These are phyloP conservation scores for Onygenales sp. DNA, from an alignment of 2,329 filamentous ascomycete genomes.

Conservation along the genomic window DNA sequence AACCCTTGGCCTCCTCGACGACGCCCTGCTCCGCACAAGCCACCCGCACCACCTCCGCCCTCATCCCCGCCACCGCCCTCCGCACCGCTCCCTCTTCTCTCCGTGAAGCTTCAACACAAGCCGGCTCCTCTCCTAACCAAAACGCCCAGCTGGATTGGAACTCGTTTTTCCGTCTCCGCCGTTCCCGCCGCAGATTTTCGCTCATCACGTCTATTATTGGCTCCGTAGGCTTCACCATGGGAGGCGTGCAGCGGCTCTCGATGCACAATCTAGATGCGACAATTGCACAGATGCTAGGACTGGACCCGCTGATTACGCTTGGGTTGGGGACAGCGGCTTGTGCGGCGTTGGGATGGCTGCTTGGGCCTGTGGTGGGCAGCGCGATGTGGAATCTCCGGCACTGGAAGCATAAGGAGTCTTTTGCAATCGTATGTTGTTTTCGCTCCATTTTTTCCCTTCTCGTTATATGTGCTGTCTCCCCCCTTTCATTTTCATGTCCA, in stretches of 20 bases:
- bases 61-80: conserved; percentile 8
- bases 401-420: conserved; percentile 59
- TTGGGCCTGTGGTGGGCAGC: conserved; percentile 74
- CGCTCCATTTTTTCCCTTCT: too few species aligned
- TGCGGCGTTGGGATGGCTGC: conserved; percentile 76
- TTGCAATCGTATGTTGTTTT: conserved; percentile 59
- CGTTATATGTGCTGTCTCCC: not conserved
- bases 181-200: conserved; percentile 74
- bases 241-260: conserved; percentile 48
- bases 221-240: conserved; percentile 51
- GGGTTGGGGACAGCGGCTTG: conserved; percentile 70
- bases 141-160: conserved; percentile 64
- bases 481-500: too few species aligned
- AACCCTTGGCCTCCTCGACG: not conserved
- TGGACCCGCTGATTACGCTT: conserved; percentile 81
- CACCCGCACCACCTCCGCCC: not conserved
- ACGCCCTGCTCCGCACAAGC: too few species aligned
- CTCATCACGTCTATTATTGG: conserved; percentile 64
- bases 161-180: conserved; percentile 82
- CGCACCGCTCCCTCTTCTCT: not conserved
- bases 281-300: conserved; percentile 61
- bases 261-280: conserved; percentile 58
- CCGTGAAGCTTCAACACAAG: conserved; percentile 2
- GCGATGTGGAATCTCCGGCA: conserved; percentile 69
- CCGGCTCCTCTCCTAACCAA: not conserved